Evolutionary conservation across 257 asterid genomes (phyloP).

Genomic region (Solanum medicagineum): DNA sequence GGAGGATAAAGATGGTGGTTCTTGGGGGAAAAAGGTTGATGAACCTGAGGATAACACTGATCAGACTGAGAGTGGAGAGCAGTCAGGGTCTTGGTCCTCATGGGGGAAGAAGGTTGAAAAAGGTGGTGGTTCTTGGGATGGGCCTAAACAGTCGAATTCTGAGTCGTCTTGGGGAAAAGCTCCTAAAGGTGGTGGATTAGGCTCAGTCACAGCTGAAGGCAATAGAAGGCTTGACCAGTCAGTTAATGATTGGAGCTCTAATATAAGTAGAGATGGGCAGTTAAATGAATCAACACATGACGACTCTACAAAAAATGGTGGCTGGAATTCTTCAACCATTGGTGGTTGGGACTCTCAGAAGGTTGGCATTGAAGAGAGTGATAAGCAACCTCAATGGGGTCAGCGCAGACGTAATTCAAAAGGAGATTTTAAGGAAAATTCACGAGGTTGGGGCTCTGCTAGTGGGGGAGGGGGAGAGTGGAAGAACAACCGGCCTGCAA

Average conservation of each 20-base stretch:
- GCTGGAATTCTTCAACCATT: conserved; percentile 1
- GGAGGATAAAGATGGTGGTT: conserved; percentile 16
- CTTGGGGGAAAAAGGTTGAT: neutral
- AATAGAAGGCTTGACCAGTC: neutral
- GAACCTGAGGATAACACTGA: neutral
- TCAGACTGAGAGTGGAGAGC: neutral
- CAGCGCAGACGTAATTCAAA: conserved; percentile 1
- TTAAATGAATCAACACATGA: neutral
- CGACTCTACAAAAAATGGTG: neutral
- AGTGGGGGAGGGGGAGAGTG: conserved; percentile 51
- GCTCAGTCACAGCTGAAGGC: neutral
- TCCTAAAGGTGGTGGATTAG: neutral
- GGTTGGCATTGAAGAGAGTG: neutral
- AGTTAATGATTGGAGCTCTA: neutral
- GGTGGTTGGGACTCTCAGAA: conserved; percentile 9
- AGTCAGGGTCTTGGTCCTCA: neutral
- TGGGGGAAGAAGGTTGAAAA: neutral
- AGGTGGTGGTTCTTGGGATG: neutral
- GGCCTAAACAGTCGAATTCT: neutral
- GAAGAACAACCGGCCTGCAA: conserved; percentile 37
- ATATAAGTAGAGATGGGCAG: neutral
- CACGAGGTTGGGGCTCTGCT: conserved; percentile 49
- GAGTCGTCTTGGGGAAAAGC: conserved; percentile 6
- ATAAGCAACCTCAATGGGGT: conserved; percentile 12
- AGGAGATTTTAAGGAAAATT: conserved; percentile 15